A percentile compares a stretch with the other conserved stretches of the same genome.
These are phyloP conservation scores for Delitschia confertaspora DNA, from an alignment of 495 filamentous ascomycete genomes.

Conservation along the genomic window DNA sequence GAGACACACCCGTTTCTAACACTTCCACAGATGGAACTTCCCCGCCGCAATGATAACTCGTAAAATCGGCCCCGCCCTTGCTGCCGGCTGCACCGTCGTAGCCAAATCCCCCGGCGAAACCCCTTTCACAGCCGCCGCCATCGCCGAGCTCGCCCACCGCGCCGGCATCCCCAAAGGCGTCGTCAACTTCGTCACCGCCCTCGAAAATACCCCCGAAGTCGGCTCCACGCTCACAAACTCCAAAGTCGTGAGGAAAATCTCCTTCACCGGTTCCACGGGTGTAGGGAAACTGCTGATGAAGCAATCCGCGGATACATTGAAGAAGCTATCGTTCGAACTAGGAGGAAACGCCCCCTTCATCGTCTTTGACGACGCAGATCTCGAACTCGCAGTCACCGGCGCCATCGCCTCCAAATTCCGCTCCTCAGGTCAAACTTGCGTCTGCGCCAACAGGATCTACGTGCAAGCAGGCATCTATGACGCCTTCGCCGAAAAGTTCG, in stretches of 20 bases:
- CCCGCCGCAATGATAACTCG: slow-evolving; percentile 41
- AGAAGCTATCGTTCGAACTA: slow-evolving; percentile 65
- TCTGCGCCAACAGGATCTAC: slow-evolving; percentile 65
- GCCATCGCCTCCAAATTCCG: slow-evolving; percentile 59
- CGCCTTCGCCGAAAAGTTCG: slow-evolving; percentile 36
- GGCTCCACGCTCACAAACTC: slow-evolving; percentile 59
- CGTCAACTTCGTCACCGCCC: slow-evolving; percentile 51
- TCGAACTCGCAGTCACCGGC: slow-evolving; percentile 52
- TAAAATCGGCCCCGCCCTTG: slow-evolving; percentile 43
- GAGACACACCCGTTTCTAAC: not conserved
- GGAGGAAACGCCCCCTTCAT: slow-evolving; percentile 70
- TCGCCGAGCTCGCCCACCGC: slow-evolving; percentile 49
- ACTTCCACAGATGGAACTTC: slow-evolving; percentile 36
- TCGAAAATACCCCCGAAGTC: slow-evolving; percentile 55
- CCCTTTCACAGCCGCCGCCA: slow-evolving; percentile 47
- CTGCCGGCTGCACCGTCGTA: slow-evolving; percentile 53
- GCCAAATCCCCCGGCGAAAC: slow-evolving; percentile 61
- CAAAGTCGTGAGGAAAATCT: slow-evolving; percentile 58
- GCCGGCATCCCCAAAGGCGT: slow-evolving; percentile 54
- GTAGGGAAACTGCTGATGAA: slow-evolving; percentile 55
- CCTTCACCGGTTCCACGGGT: slow-evolving; percentile 63
- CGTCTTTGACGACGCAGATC: slow-evolving; percentile 64
- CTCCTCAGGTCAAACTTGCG: slow-evolving; percentile 63
- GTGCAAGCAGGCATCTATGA: slow-evolving; percentile 48
- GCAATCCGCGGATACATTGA: slow-evolving; percentile 52